Evolutionary conservation across 2,329 filamentous ascomycete species (phyloP).

Genomic region (Dactylellina haptotyla): DNA sequence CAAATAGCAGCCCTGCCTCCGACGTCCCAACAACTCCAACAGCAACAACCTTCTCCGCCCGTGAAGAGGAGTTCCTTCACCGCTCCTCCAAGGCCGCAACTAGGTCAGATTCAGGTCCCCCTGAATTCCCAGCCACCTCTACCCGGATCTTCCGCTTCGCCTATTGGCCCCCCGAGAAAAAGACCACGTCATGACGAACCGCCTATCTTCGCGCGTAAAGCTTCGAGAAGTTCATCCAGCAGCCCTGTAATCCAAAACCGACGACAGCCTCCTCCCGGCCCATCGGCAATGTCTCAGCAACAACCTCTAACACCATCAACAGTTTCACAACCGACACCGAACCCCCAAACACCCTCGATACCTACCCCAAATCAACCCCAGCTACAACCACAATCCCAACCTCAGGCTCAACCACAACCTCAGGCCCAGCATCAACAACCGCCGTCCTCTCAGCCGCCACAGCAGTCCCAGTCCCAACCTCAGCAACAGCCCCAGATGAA

Average conservation of each 20-base stretch:
- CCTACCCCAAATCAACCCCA: conserved; percentile 38
- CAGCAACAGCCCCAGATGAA: conserved; percentile 33
- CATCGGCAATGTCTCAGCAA: conserved; percentile 57
- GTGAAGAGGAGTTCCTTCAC: conserved; percentile 44
- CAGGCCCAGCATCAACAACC: conserved; percentile 5
- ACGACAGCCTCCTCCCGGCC: conserved; percentile 56
- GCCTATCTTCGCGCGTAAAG: conserved; percentile 66
- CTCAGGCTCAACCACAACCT: conserved; percentile 23
- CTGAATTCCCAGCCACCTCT: conserved; percentile 53
- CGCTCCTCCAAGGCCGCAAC: conserved; percentile 40
- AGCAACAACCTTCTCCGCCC: conserved; percentile 39
- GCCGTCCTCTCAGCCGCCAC: conserved; percentile 36
- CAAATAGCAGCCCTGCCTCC: conserved; percentile 33
- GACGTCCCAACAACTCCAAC: conserved; percentile 25
- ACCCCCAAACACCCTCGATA: conserved; percentile 48
- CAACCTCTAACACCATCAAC: conserved; percentile 58
- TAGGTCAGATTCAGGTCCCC: conserved; percentile 41
- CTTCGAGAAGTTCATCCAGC: conserved; percentile 62
- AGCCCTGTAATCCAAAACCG: conserved; percentile 62
- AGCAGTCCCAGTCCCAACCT: conserved; percentile 17
- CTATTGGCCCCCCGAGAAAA: conserved; percentile 63
- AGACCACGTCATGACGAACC: conserved; percentile 66
- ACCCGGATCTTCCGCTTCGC: conserved; percentile 48
- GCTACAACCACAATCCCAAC: conserved; percentile 56
- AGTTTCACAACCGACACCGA: conserved; percentile 26